Conservation (phyloP, 345 rosid species). For the Barbarea vulgaris region DNA sequence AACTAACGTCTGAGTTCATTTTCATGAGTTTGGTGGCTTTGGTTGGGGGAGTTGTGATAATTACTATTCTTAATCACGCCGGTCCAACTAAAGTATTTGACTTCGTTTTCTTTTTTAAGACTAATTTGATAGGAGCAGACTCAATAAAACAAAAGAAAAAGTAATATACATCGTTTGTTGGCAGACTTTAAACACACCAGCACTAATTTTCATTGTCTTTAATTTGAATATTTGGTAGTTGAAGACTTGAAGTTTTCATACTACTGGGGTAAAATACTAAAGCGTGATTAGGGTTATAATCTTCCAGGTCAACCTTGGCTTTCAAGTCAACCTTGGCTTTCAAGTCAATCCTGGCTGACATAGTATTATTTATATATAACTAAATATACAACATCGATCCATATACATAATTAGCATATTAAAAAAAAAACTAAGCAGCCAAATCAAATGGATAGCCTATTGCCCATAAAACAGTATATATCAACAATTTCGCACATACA, state of each 20-base stretch:
- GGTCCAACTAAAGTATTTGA: slow-evolving; percentile 32
- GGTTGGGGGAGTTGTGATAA: slow-evolving; percentile 33
- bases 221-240: slow-evolving; percentile 12
- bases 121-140: neutral
- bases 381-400: neutral
- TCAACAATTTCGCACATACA: slow-evolving; percentile 22
- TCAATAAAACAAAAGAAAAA: too few relatives aligned
- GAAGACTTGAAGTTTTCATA: neutral
- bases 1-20: slow-evolving; percentile 2
- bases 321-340: slow-evolving; percentile 30
- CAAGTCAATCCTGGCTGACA: slow-evolving; percentile 27
- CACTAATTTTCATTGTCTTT: neutral
- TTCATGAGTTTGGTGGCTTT: slow-evolving; percentile 29
- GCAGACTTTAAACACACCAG: neutral
- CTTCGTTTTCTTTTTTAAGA: slow-evolving; percentile 14
- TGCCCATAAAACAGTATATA: neutral
- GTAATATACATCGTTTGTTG: neutral
- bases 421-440: slow-evolving; percentile 3
- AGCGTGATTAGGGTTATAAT: slow-evolving; percentile 20
- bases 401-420: neutral
- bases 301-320: slow-evolving; percentile 37
- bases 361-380: neutral
- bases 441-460: slow-evolving; percentile 17
- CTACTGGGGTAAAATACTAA: neutral
- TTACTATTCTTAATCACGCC: slow-evolving; percentile 36